A percentile compares a stretch with the other conserved stretches of the same genome.
These are phyloP conservation scores for Aspergillus jensenii DNA, from an alignment of 2,329 filamentous ascomycete species.

Conservation along the genomic window DNA sequence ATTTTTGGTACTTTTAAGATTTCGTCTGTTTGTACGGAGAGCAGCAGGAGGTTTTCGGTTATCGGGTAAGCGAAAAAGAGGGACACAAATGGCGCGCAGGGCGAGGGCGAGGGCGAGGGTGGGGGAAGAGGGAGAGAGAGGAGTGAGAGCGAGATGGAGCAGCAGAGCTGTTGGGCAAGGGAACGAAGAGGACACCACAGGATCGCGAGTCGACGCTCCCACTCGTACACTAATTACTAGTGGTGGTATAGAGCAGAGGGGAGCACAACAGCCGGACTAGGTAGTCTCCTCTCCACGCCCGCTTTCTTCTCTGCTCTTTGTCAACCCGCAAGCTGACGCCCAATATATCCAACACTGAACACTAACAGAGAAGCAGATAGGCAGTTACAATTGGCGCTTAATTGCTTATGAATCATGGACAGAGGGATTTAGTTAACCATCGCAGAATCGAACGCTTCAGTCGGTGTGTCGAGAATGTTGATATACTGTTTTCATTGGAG, in stretches of 20 bases:
- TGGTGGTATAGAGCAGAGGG: neutral
- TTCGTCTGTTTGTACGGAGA: conserved; percentile 10
- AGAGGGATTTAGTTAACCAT: neutral
- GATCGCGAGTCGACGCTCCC: neutral
- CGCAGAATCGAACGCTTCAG: neutral
- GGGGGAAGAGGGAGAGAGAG: conserved; percentile 10
- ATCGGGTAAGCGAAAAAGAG: conserved; percentile 10
- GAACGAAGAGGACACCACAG: neutral
- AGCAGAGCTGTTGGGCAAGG: neutral
- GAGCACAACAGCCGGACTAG: neutral
- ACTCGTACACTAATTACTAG: neutral
- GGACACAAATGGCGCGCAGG: conserved; percentile 4
- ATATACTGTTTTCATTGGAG: conserved; percentile 11
- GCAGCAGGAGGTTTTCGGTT: conserved; percentile 12
- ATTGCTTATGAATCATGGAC: conserved; percentile 3
- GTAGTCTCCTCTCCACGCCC: neutral
- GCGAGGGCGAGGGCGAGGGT: conserved; percentile 10
- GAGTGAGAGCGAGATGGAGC: conserved; percentile 6
- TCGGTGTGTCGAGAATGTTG: conserved; percentile 3
- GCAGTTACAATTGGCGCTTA: neutral
- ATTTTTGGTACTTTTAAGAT: conserved; percentile 18
- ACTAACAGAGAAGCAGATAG: neutral
- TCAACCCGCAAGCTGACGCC: neutral
- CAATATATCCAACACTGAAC: neutral
- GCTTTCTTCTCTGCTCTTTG: neutral